Evolutionary conservation across 2,329 filamentous ascomycete species (phyloP), one percentile per base, ranked within the genome.

Genomic region (Monosporascus sp.): DNA sequence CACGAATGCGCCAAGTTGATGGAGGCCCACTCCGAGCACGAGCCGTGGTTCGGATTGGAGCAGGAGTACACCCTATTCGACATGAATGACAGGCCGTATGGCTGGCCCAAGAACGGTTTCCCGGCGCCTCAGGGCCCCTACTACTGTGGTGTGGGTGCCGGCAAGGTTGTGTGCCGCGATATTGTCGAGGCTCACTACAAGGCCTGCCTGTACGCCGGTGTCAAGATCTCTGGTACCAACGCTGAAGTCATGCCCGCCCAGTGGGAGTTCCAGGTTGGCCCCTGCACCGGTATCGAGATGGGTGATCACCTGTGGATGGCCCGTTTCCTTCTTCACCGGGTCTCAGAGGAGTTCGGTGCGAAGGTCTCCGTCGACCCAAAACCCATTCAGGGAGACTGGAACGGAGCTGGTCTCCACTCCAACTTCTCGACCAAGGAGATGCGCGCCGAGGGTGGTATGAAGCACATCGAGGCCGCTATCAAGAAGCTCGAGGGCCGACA

Each of bases 241-340:
- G 94, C 94, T 61, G 94, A 99, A 82, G 94, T 99, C 68, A 96
- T 97, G 89, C 88, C 91, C 59, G 91, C 89, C 56, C 93, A 97
- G 76, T 97, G 93, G 93, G 93, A 97, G 74, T 97, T 90, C 85
- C 93, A 97, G 72, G 89, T 97, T 66, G 93, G 93, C 53, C 93
- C 93, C 59, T 96, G 90, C 75, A 74, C 78, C 51, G 93, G 91
- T 59, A 97, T 97, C 65, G 79, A 86, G 71, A 88, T 97, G 81
- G 94, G 94, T 73, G 94, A 99, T 74, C 86, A 97, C 70, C 90
- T 99, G 66, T 97, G 93, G 94, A 80, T 96, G 67, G 89, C 89
- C 60, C 88, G 90, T 61, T 95, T 91, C 83, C 80, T 95, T 65
- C 88, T 95, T 61, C 83, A 89, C 81, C 89, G 92, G 62, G 89